Evolutionary conservation across 768 basidiomycete genomes (phyloP), one percentile per base, ranked within the genome.

Genomic region (Rhodotorula babjevae): DNA sequence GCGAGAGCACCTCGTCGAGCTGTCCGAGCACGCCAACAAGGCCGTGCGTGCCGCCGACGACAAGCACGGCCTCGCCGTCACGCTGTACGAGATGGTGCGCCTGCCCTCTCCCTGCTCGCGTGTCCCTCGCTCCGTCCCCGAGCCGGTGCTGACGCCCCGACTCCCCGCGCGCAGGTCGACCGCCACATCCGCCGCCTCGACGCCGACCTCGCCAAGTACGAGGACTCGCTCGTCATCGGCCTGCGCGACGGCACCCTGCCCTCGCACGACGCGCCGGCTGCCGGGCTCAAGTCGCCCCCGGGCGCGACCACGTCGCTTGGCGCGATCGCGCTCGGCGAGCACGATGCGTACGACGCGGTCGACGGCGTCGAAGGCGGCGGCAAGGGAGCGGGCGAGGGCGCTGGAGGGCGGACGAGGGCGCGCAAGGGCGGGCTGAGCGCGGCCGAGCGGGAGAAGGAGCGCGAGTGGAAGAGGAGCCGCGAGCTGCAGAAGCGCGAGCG

Each of bases 131-230:
- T 8, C 25, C n/a, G 11, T 44, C 58, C n/a, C n/a, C n/a, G n/a
- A n/a, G n/a, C n/a, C n/a, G n/a, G n/a, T n/a, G n/a, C n/a, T 60
- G 46, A 42, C 8, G 14, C 44, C 44, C 6, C 6, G 2, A 53
- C 2, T 25, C 46, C 0, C 14, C 6, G 5, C 27, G 18, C 21
- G 44, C 67, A 93, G 91, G 85, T 92, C 21, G 89, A 92, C 73
- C 85, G 91, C 49, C 90, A 92, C 77, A 87, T 90, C 42, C 87
- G 88, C 33, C 84, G 90, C 53, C 82, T 93, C 33, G 90, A 93
- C 75, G 87, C 90, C 76, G 88, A 85, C n/a, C 86, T 89, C 67
- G 84, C 85, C 61, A 85, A 87, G 71, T 85, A 87, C 76, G 86
- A 88, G 77, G 83, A 84, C 46, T 82, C 84, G 27, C 84, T 88